Evolutionary conservation across 2,329 filamentous ascomycete species (phyloP).

Genomic region (Parafenestella ontariensis): DNA sequence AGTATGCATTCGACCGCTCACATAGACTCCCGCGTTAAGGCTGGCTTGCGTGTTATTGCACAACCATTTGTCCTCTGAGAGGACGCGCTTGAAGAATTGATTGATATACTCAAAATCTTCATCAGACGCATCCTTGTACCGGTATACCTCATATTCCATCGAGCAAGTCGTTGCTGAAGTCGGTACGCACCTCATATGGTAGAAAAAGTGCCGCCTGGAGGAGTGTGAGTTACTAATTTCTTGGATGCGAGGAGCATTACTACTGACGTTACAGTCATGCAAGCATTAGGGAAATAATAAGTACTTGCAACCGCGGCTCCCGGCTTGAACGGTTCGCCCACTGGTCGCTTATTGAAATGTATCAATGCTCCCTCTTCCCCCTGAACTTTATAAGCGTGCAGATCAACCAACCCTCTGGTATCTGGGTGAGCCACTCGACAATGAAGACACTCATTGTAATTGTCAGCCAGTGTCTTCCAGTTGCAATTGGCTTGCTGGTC

Average conservation of each 20-base stretch:
- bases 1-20: constrained; percentile 67
- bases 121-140: constrained; percentile 63
- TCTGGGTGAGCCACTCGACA: constrained; percentile 62
- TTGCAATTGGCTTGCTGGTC: constrained; percentile 9
- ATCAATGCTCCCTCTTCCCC: constrained; percentile 9
- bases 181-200: constrained; percentile 62
- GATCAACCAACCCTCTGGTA: constrained; percentile 52
- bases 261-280: constrained; percentile 11
- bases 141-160: constrained; percentile 67
- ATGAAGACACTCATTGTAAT: constrained; percentile 70
- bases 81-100: constrained; percentile 66
- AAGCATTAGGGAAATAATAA: constrained; percentile 14
- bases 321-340: not conserved
- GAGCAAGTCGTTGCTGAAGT: constrained; percentile 55
- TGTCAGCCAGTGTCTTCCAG: constrained; percentile 50
- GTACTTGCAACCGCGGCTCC: not conserved
- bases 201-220: constrained; percentile 58
- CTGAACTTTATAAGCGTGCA: constrained; percentile 62
- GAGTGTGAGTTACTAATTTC: not conserved
- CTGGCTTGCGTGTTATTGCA: constrained; percentile 65
- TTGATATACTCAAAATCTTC: constrained; percentile 62
- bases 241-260: not conserved
- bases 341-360: constrained; percentile 2
- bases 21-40: constrained; percentile 64
- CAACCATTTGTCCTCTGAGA: constrained; percentile 67